Evolutionary conservation across 371 early-diverging fungal species (phyloP).

Genomic region (Haplosporangium sp.): DNA sequence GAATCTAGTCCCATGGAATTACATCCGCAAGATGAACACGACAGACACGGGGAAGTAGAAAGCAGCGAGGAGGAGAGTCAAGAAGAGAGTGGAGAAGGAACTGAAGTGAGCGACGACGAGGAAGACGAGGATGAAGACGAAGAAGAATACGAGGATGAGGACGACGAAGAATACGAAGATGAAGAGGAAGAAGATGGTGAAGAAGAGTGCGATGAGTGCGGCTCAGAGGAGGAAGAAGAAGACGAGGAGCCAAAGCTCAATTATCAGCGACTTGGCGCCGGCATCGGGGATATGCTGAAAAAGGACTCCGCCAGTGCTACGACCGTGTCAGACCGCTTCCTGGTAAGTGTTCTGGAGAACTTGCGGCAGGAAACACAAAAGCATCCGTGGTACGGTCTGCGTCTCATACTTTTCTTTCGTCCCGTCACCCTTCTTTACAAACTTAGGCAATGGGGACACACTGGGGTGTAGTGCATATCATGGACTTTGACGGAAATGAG

Average conservation of each 20-base stretch:
- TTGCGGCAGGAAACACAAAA: neutral
- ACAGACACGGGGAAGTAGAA: neutral
- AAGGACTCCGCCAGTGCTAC: conserved; percentile 88
- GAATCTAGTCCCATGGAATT: conserved; percentile 6
- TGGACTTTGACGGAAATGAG: conserved; percentile 93
- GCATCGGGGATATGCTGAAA: conserved; percentile 79
- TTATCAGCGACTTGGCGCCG: conserved; percentile 85
- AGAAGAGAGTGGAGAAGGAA: conserved; percentile 46
- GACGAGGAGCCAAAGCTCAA: conserved; percentile 91
- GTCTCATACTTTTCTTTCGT: neutral
- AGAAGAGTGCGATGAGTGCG: conserved; percentile 53
- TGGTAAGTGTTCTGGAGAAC: conserved; percentile 62
- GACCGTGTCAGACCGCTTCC: conserved; percentile 82
- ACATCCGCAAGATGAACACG: conserved; percentile 16
- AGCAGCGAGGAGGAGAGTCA: conserved; percentile 21
- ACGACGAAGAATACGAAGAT: conserved; percentile 33
- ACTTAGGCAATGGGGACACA: conserved; percentile 93
- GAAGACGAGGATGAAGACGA: conserved; percentile 55
- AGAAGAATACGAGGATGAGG: conserved; percentile 34
- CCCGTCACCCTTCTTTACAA: no score
- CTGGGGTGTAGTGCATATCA: conserved; percentile 89
- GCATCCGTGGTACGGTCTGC: neutral
- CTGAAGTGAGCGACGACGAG: conserved; percentile 42
- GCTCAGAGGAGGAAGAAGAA: conserved; percentile 59
- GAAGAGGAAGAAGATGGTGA: conserved; percentile 56